A percentile compares a stretch with the other conserved stretches of the same genome.
Conservation (phyloP, 2,329 filamentous ascomycete genomes). For the Pyrenophora graminea region DNA sequence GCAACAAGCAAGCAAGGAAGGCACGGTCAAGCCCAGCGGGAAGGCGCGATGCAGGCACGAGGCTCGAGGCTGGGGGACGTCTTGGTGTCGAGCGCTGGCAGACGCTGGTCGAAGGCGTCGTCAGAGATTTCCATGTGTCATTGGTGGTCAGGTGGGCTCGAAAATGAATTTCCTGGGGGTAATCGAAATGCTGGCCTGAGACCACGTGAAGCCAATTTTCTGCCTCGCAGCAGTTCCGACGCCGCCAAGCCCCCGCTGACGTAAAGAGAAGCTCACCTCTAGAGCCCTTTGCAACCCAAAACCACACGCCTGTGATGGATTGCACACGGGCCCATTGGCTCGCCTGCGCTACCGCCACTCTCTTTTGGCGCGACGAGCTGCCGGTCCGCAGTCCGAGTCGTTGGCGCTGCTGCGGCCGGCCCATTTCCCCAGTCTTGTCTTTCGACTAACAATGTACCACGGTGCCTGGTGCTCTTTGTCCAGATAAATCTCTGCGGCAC, state of each 20-base stretch:
- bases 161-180: constrained; percentile 23
- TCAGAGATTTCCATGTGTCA: constrained; percentile 40
- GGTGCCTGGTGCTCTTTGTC: constrained; percentile 34
- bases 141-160: constrained; percentile 15
- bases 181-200: constrained; percentile 17
- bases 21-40: constrained; percentile 17
- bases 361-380: constrained; percentile 23
- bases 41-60: constrained; percentile 27
- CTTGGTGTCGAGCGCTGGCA: not conserved
- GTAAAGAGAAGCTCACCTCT: constrained; percentile 29
- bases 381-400: constrained; percentile 25
- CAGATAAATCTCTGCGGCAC: constrained; percentile 31
- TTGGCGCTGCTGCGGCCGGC: constrained; percentile 34
- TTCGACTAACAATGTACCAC: constrained; percentile 41
- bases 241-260: constrained; percentile 24
- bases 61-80: constrained; percentile 7
- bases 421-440: constrained; percentile 24
- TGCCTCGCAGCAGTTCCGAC: constrained; percentile 15
- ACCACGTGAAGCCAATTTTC: constrained; percentile 21
- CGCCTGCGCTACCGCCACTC: constrained; percentile 27
- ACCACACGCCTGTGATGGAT: constrained; percentile 24
- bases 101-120: constrained; percentile 27
- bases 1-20: constrained; percentile 19
- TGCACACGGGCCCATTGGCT: constrained; percentile 16
- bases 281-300: constrained; percentile 26